phyloP scores from a whole-genome alignment of 1,284 basidiomycete genomes.

The Fomitiporia mediterranea region DNA sequence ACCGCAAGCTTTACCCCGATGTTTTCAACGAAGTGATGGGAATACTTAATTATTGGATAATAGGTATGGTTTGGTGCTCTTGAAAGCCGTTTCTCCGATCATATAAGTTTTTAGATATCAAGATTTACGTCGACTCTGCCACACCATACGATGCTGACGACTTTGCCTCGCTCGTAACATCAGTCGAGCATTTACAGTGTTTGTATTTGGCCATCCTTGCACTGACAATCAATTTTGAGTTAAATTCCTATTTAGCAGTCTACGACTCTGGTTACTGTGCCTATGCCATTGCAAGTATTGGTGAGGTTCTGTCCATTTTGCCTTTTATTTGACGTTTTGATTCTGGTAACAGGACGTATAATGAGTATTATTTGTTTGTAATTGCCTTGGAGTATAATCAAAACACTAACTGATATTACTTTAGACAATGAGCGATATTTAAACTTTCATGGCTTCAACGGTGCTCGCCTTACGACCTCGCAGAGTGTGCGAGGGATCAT shows the following conservation, averaged over 20 bases:
- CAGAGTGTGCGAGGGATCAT: slow-evolving; percentile 31
- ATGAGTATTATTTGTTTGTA: slow-evolving; percentile 2
- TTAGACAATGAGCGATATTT: slow-evolving; percentile 24
- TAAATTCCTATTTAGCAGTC: background rate
- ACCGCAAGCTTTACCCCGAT: background rate
- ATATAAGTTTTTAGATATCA: slow-evolving; percentile 22
- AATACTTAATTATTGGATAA: slow-evolving; percentile 1
- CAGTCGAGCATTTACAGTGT: slow-evolving; percentile 8
- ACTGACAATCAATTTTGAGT: too few relatives aligned
- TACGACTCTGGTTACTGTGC: background rate
- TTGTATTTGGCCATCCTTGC: background rate
- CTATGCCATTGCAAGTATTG: background rate
- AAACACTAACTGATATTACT: slow-evolving; percentile 21
- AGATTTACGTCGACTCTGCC: slow-evolving; percentile 10
- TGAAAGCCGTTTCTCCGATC: slow-evolving; percentile 9
- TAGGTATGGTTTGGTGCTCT: slow-evolving; percentile 7
- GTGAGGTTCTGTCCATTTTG: background rate
- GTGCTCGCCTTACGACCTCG: slow-evolving; percentile 32
- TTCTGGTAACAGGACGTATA: background rate
- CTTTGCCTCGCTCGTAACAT: background rate
- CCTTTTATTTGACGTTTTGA: background rate
- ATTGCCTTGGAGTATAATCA: background rate
- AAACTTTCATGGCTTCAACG: slow-evolving; percentile 34
- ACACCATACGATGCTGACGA: slow-evolving; percentile 3
- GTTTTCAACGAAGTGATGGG: slow-evolving; percentile 7